Evolutionary conservation across 768 basidiomycete species (phyloP).

Genomic region (Plicaturopsis crispa): DNA sequence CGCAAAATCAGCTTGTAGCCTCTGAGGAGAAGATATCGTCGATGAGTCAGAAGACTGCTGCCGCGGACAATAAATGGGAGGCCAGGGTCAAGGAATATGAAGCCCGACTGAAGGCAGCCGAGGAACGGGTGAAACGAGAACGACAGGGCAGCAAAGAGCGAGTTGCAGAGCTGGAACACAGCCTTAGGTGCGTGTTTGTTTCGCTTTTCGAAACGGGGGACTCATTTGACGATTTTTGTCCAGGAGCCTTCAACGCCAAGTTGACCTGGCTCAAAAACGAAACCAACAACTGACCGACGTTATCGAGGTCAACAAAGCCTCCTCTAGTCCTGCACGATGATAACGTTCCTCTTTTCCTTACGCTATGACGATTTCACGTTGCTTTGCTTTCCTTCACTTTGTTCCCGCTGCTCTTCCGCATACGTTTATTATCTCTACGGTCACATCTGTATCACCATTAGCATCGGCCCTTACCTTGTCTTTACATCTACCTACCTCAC

Average conservation of each 20-base stretch:
- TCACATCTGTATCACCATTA: no score
- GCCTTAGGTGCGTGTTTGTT: slow-evolving; percentile 47
- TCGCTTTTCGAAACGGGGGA: slow-evolving; percentile 4
- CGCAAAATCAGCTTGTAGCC: slow-evolving; percentile 75
- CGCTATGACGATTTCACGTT: neutral
- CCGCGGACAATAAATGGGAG: slow-evolving; percentile 87
- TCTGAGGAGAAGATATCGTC: slow-evolving; percentile 80
- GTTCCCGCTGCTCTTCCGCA: no score
- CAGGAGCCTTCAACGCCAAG: slow-evolving; percentile 70
- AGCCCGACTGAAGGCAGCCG: slow-evolving; percentile 66
- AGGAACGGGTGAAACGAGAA: slow-evolving; percentile 90
- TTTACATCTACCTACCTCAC: no score
- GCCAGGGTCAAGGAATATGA: slow-evolving; percentile 94
- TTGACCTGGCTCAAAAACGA: slow-evolving; percentile 74
- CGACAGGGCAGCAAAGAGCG: slow-evolving; percentile 91
- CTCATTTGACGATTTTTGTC: slow-evolving; percentile 4
- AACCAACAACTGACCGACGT: slow-evolving; percentile 53
- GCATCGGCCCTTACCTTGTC: no score
- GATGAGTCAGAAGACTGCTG: slow-evolving; percentile 63
- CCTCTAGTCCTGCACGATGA: slow-evolving; percentile 14
- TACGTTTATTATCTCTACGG: no score
- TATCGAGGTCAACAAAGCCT: slow-evolving; percentile 30
- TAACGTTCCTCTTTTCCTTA: neutral
- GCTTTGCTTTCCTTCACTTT: slow-evolving; percentile 2
- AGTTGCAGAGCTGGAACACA: slow-evolving; percentile 60